Percentiles rank a stretch among this genome's conserved stretches.
Conservation (phyloP, 257 asterid species). For the Nicotiana tabacum region DNA sequence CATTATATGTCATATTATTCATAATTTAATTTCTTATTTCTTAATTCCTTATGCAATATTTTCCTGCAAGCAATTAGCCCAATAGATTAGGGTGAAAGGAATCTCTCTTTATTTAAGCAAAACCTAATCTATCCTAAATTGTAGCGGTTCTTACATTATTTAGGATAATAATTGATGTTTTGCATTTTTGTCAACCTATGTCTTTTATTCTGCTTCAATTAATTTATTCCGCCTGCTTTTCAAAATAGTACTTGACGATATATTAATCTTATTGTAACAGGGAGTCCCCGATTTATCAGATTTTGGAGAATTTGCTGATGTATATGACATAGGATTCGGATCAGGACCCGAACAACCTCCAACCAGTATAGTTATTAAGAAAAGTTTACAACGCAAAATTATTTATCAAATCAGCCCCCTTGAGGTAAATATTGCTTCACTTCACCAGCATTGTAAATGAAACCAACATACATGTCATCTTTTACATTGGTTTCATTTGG, state of each 20-base stretch:
- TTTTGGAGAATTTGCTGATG: constrained; percentile 41
- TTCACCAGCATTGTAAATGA: not conserved
- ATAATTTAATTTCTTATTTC: too few species aligned
- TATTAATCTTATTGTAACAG: constrained; percentile 22
- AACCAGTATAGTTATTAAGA: constrained; percentile 39
- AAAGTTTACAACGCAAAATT: constrained; percentile 42
- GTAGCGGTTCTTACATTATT: not conserved
- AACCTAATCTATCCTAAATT: not conserved
- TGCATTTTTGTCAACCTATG: too few species aligned
- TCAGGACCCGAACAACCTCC: constrained; percentile 61
- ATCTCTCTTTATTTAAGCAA: not conserved
- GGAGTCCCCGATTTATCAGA: constrained; percentile 65
- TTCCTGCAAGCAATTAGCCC: not conserved
- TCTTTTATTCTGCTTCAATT: too few species aligned
- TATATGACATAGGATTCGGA: constrained; percentile 43
- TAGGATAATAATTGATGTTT: too few species aligned
- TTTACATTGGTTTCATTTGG: too few species aligned
- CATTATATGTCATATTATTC: too few species aligned
- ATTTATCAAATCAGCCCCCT: constrained; percentile 54
- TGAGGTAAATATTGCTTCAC: constrained; percentile 37
- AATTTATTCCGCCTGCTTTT: too few species aligned
- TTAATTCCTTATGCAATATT: not conserved
- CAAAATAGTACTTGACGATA: not conserved
- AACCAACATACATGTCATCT: too few species aligned
- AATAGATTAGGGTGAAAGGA: not conserved